Conservation (phyloP, 2,329 filamentous ascomycete genomes). For the Penicillium sp. region DNA sequence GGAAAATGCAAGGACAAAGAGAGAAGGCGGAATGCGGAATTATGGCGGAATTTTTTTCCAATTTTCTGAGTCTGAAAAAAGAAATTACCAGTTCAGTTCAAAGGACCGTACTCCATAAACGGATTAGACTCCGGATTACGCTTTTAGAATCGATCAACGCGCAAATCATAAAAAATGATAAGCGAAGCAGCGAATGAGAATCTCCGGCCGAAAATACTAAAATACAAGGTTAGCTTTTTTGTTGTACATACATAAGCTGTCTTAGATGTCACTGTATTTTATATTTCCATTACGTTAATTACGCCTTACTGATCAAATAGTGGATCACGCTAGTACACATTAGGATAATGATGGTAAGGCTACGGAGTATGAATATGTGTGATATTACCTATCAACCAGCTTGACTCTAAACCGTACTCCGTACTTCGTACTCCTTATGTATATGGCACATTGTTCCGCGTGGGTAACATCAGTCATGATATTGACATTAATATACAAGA, state of each 20-base stretch:
- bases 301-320: not conserved
- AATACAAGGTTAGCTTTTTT: not conserved
- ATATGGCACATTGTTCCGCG: not conserved
- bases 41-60: no score
- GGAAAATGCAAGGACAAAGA: not conserved
- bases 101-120: not conserved
- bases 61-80: not conserved
- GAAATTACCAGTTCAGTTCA: not conserved
- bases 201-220: not conserved
- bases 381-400: not conserved
- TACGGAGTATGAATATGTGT: not conserved
- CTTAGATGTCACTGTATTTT: not conserved
- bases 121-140: not conserved
- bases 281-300: not conserved
- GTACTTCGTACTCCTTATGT: not conserved
- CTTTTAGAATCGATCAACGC: conserved; percentile 13
- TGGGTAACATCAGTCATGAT: not conserved
- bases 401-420: not conserved
- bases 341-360: not conserved
- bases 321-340: not conserved
- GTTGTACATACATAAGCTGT: not conserved
- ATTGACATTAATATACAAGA: not conserved
- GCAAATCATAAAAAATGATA: conserved; percentile 13
- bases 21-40: not conserved
- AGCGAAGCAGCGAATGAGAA: conserved; percentile 17